Evolutionary conservation across 2,329 filamentous ascomycete species (phyloP).

Genomic region (Talaromyces sp.): DNA sequence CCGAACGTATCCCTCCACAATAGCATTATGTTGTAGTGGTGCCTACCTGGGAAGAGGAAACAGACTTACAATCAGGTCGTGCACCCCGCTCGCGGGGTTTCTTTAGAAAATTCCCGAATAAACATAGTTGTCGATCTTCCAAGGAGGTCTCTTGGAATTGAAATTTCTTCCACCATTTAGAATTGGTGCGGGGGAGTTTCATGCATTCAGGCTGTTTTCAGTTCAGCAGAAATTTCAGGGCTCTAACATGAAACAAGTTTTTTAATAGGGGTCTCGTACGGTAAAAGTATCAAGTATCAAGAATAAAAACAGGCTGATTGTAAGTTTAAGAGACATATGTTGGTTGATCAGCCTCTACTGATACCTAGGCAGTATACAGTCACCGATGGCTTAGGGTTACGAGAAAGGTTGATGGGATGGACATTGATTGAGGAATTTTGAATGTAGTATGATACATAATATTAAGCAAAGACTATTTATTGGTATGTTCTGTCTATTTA

Average conservation of each 20-base stretch:
- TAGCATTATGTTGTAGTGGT: background rate
- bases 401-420: background rate
- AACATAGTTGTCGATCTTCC: background rate
- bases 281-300: background rate
- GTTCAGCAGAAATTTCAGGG: background rate
- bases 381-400: background rate
- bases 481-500: background rate
- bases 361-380: background rate
- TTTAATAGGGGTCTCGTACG: background rate
- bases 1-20: background rate
- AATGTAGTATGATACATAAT: background rate
- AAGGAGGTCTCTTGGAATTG: background rate
- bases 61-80: background rate
- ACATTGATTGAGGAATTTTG: background rate
- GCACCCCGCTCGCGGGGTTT: background rate
- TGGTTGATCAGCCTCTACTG: background rate
- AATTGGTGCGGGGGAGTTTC: background rate
- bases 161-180: background rate
- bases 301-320: background rate
- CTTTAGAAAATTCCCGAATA: background rate
- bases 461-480: background rate
- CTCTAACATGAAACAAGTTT: background rate
- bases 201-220: constrained; percentile 1
- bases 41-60: background rate
- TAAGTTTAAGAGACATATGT: background rate